Conservation (phyloP, 176 grass and related monocot genomes). For the Carex littledalei region DNA sequence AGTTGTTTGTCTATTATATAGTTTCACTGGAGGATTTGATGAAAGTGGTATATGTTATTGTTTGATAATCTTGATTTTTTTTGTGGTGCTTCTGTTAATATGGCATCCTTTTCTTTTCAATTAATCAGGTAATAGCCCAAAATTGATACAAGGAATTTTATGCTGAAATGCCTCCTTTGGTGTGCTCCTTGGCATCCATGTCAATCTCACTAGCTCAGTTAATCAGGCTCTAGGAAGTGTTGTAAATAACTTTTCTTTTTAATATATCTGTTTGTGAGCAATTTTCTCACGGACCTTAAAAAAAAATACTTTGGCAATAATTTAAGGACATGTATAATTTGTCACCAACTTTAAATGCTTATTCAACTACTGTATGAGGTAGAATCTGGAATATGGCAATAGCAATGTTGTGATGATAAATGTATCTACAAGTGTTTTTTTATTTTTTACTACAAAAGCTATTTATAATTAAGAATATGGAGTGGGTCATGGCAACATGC, state of each 20-base stretch:
- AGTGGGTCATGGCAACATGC: neutral
- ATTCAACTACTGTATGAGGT: neutral
- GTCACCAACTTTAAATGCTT: neutral
- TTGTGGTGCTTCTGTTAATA: neutral
- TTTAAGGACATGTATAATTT: slow-evolving; percentile 4
- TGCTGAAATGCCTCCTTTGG: neutral
- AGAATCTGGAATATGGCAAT: neutral
- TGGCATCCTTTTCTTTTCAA: neutral
- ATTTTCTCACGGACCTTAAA: no score
- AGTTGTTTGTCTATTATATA: neutral
- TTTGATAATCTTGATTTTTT: neutral
- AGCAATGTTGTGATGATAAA: neutral
- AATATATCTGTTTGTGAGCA: no score
- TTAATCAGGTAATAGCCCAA: neutral
- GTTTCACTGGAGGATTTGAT: neutral
- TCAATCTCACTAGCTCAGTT: neutral
- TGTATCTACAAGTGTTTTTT: neutral
- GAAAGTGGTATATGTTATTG: neutral
- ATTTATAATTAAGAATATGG: neutral
- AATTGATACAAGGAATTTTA: neutral
- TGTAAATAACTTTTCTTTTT: no score
- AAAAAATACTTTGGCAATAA: neutral
- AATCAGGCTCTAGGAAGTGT: no score
- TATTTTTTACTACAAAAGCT: neutral
- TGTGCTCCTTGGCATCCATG: neutral